Percentiles rank a stretch among this genome's conserved stretches.
Evolutionary conservation across 2,329 filamentous ascomycete species (phyloP).

Genomic region (Akanthomyces uredinophilus): DNA sequence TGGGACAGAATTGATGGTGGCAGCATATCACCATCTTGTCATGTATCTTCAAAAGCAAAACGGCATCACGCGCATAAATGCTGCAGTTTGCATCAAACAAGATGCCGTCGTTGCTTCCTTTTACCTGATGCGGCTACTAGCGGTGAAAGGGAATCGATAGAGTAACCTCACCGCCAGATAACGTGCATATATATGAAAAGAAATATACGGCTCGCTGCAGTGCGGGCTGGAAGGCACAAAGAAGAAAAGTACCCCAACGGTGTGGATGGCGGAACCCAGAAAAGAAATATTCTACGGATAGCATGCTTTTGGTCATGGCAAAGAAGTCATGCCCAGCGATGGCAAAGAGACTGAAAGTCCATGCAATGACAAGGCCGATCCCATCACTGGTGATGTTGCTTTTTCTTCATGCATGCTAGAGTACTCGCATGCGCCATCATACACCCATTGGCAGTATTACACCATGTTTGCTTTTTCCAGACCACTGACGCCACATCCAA

Average conservation of each 20-base stretch:
- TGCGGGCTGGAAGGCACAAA: neutral
- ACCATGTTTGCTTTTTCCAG: neutral
- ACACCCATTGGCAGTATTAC: too few species aligned
- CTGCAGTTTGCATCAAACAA: slow-evolving; percentile 3
- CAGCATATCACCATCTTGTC: neutral
- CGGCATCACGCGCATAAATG: slow-evolving; percentile 6
- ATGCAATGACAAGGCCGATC: neutral
- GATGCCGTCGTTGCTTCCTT: neutral
- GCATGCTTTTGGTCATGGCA: neutral
- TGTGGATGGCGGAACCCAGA: too few species aligned
- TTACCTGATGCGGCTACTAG: neutral
- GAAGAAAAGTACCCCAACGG: neutral
- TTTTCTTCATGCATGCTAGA: neutral
- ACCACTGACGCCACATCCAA: neutral
- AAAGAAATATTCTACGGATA: too few species aligned
- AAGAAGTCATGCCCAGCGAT: neutral
- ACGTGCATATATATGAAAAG: neutral
- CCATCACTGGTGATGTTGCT: neutral
- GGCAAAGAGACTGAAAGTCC: neutral
- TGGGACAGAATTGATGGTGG: neutral
- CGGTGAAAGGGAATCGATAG: slow-evolving; percentile 3
- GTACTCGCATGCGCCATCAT: neutral
- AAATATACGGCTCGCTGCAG: neutral
- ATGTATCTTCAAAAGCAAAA: neutral
- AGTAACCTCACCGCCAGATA: slow-evolving; percentile 9